Conservation (phyloP, 2,329 filamentous ascomycete species). For the Ceratocystis alfenasii region DNA sequence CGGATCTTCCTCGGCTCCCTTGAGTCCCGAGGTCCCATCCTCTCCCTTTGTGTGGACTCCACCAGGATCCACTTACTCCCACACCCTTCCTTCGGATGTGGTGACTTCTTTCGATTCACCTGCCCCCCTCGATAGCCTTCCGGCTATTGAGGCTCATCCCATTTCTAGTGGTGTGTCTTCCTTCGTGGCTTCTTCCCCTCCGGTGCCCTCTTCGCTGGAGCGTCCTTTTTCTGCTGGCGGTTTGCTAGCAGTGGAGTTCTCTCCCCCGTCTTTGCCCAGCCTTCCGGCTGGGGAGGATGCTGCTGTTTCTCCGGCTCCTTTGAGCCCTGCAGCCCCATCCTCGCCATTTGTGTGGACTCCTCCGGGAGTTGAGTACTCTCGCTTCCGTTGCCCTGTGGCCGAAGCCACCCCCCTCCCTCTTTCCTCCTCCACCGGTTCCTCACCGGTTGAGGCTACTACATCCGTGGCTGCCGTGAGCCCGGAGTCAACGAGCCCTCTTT, state of each 20-base stretch:
- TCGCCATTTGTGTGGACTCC: slow-evolving; percentile 2
- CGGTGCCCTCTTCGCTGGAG: neutral
- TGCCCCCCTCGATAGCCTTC: neutral
- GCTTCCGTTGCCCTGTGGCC: neutral
- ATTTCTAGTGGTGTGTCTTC: neutral
- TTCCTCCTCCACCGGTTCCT: neutral
- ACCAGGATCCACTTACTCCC: neutral
- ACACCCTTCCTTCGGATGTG: neutral
- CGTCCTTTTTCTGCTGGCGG: neutral
- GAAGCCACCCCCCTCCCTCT: neutral
- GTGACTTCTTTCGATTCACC: neutral
- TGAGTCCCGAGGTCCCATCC: neutral
- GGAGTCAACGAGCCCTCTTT: neutral
- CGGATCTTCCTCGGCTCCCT: neutral
- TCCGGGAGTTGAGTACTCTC: neutral
- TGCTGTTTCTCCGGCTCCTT: neutral
- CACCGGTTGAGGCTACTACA: neutral
- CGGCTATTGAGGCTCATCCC: neutral
- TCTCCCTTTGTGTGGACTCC: neutral
- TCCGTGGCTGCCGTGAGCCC: neutral
- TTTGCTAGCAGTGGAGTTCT: neutral
- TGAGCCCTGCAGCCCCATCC: neutral
- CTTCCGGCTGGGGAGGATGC: neutral
- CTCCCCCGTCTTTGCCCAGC: neutral
- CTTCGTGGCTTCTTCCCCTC: neutral